These are phyloP conservation scores for Chaetomium sp. DNA, from an alignment of 2,329 filamentous ascomycete species.

Conservation along the genomic window DNA sequence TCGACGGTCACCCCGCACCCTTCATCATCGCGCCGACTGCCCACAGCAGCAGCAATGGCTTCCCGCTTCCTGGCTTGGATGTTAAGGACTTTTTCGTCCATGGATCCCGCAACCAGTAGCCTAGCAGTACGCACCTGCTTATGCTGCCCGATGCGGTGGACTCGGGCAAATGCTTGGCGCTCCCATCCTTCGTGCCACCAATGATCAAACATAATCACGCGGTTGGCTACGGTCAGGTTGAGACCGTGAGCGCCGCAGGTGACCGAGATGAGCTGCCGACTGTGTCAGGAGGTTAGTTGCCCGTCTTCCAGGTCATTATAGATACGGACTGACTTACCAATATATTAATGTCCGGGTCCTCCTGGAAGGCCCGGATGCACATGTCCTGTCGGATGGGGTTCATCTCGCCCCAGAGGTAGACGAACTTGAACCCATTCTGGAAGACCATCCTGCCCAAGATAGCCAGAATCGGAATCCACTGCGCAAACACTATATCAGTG, in stretches of 20 bases:
- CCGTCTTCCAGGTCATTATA: rapidly evolving
- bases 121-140: slow-evolving; percentile 12
- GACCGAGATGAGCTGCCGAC: slow-evolving; percentile 8
- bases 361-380: slow-evolving; percentile 7
- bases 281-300: neutral
- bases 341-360: slow-evolving; percentile 6
- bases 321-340: slow-evolving; percentile 5
- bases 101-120: neutral
- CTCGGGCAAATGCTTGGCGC: slow-evolving; percentile 14
- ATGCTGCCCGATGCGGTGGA: slow-evolving; percentile 15
- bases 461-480: slow-evolving; percentile 12
- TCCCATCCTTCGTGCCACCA: slow-evolving; percentile 15
- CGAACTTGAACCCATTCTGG: slow-evolving; percentile 11
- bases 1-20: too few species aligned
- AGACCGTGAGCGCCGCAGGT: slow-evolving; percentile 12
- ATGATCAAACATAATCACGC: slow-evolving; percentile 14
- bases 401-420: slow-evolving; percentile 15
- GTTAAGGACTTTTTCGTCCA: slow-evolving; percentile 11
- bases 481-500: slow-evolving; percentile 5
- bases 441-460: slow-evolving; percentile 12
- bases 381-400: neutral
- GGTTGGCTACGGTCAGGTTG: slow-evolving; percentile 16
- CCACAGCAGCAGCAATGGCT: neutral
- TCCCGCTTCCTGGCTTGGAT: slow-evolving; percentile 7
- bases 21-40: neutral